A percentile compares a stretch with the other conserved stretches of the same genome.
phyloP scores from a whole-genome alignment of 164 flowering plant genomes.

The Saururus chinensis region DNA sequence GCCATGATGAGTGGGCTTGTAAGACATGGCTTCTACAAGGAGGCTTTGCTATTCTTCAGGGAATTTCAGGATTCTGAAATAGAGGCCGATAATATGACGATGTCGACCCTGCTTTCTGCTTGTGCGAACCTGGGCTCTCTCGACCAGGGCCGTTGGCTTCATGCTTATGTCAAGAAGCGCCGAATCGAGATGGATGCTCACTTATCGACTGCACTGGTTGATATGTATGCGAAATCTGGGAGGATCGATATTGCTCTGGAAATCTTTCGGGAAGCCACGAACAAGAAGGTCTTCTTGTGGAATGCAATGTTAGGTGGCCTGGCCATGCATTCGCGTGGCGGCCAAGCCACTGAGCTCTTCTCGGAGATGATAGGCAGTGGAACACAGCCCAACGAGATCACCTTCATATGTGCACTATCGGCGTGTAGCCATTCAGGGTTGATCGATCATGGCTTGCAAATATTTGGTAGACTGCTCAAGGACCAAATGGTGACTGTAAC shows the following conservation, averaged over 20 bases:
- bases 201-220: constrained; percentile 12
- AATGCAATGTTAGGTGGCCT: constrained; percentile 19
- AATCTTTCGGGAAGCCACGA: constrained; percentile 3
- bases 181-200: constrained; percentile 15
- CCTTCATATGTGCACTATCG: constrained; percentile 13
- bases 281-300: constrained; percentile 14
- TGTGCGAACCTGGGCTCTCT: constrained; percentile 16
- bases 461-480: constrained; percentile 9
- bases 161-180: constrained; percentile 11
- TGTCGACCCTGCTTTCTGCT: constrained; percentile 10
- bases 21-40: constrained; percentile 8
- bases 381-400: constrained; percentile 15
- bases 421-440: constrained; percentile 19
- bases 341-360: constrained; percentile 11
- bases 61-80: constrained; percentile 6
- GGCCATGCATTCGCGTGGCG: constrained; percentile 15
- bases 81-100: constrained; percentile 11
- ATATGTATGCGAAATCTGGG: constrained; percentile 15
- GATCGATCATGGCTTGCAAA: constrained; percentile 12
- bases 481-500: constrained; percentile 8
- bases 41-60: constrained; percentile 10
- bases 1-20: constrained; percentile 14
- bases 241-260: constrained; percentile 7
- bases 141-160: constrained; percentile 16
- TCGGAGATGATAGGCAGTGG: constrained; percentile 11